phyloP scores from a whole-genome alignment of 2,329 filamentous ascomycete species.

The Epichloe baconii region DNA sequence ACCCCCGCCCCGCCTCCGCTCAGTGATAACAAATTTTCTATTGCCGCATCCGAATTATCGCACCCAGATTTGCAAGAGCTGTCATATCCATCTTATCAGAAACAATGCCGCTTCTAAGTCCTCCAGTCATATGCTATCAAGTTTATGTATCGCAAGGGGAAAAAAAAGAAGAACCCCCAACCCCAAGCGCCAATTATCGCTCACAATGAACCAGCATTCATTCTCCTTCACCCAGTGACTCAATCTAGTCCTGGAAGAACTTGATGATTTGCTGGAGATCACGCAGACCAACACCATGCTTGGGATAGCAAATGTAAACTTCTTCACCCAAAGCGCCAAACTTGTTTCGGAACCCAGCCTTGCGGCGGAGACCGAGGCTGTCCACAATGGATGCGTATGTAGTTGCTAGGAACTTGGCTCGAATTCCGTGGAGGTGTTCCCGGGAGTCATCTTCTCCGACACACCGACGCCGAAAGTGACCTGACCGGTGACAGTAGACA shows the following conservation, averaged over 20 bases:
- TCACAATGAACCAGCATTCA: no score
- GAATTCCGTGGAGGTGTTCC: slow-evolving; percentile 71
- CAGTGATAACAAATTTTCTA: no score
- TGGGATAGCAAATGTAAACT: slow-evolving; percentile 82
- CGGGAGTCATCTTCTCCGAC: slow-evolving; percentile 57
- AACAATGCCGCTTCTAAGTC: neutral
- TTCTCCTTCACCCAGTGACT: no score
- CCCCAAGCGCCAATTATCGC: no score
- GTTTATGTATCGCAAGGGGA: neutral
- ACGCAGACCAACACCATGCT: slow-evolving; percentile 67
- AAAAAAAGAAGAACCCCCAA: neutral
- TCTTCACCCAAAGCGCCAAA: slow-evolving; percentile 74
- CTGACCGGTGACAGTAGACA: slow-evolving; percentile 36
- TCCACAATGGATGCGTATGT: slow-evolving; percentile 75
- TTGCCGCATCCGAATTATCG: no score
- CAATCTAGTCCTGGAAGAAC: slow-evolving; percentile 65
- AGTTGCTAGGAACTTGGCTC: slow-evolving; percentile 67
- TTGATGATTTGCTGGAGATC: slow-evolving; percentile 77
- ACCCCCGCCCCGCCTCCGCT: no score
- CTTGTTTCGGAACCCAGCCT: slow-evolving; percentile 84
- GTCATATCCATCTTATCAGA: neutral
- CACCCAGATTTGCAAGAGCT: no score
- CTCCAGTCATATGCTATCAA: neutral
- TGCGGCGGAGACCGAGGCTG: slow-evolving; percentile 69
- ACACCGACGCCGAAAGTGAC: slow-evolving; percentile 87